Evolutionary conservation across 306 rosid species (phyloP), one percentile per base, ranked within the genome.

Genomic region (Dryas alaskensis): DNA sequence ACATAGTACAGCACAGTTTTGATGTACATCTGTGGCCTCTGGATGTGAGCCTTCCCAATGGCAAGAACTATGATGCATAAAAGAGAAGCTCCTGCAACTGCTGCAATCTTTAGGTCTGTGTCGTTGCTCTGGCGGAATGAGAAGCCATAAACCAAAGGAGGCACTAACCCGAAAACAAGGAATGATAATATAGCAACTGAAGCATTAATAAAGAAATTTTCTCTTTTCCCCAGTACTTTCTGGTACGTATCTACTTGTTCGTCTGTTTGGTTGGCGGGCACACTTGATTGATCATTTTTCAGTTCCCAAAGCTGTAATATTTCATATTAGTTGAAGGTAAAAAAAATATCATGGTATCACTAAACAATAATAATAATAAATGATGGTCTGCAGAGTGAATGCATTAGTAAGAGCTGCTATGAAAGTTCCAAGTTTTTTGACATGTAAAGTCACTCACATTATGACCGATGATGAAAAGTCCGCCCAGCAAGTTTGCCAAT

Each of bases 401-500:
- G 37, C 37, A 31, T 31, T 31, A 1, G 37, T 31, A 31, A 31
- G 37, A 31, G 37, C 37, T 31, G 2, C 37, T 31, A 31, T 31
- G 37, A 31, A 31, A 31, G 37, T 31, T 31, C 37, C 37, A 31
- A 31, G 37, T 31, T 31, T 31, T 31, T 63, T 7, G 7, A 63
- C 12, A 31, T 22, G 45, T 52, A 67, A 66, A 43, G 16, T 60
- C 16, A 86, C 98, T 93, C 83, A 93, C 96, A 52, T 77, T 75
- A 69, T 91, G 91, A 73, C 78, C 84, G 57, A 93, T 81, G 76
- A 81, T 13, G 73, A 87, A 86, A 63, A 93, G 85, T 73, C 98
- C 98, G 17, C 97, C 90, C 4, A 93, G 70, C 79, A 93, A 73
- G 78, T 93, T 93, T 73, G 98, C 97, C 75, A 91, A 47, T 64